Conservation (phyloP, 768 basidiomycete species). For the Boletellus sp. region DNA sequence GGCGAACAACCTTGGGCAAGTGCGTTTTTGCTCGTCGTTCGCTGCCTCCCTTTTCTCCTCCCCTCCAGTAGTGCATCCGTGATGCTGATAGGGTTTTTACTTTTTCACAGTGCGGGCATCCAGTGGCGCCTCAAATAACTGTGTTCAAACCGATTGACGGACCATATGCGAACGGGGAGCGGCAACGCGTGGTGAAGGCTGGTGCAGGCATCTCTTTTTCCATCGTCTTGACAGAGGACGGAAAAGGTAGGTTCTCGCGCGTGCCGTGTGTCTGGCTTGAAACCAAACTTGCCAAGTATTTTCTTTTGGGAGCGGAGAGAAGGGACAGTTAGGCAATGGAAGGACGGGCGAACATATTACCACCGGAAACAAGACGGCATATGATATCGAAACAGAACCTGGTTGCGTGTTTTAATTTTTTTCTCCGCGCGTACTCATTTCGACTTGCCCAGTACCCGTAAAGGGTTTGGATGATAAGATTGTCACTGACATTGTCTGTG, state of each 20-base stretch:
- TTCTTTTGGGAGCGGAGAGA: conserved; percentile 86
- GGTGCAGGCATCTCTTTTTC: conserved; percentile 85
- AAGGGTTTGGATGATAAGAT: conserved; percentile 73
- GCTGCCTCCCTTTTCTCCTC: no score
- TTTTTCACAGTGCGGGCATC: conserved; percentile 62
- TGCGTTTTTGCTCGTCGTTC: conserved; percentile 30
- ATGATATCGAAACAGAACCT: conserved; percentile 71
- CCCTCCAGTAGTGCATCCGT: no score
- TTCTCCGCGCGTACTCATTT: neutral
- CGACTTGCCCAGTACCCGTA: conserved; percentile 54
- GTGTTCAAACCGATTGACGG: conserved; percentile 62
- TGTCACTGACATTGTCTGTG: conserved; percentile 79
- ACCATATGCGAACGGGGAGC: conserved; percentile 52
- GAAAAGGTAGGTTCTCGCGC: conserved; percentile 54
- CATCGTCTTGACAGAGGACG: conserved; percentile 75
- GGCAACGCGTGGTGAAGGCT: conserved; percentile 66
- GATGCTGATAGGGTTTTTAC: no score
- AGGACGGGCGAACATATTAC: conserved; percentile 89
- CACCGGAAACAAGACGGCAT: conserved; percentile 79
- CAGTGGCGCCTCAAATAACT: conserved; percentile 58
- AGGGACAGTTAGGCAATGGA: conserved; percentile 92
- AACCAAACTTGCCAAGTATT: conserved; percentile 53
- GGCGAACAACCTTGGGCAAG: conserved; percentile 77
- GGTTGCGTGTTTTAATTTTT: conserved; percentile 39
- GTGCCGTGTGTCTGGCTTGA: neutral